These are phyloP conservation scores for Pythium rishiriense DNA, from an alignment of 352 stramenopile species.

Conservation along the genomic window DNA sequence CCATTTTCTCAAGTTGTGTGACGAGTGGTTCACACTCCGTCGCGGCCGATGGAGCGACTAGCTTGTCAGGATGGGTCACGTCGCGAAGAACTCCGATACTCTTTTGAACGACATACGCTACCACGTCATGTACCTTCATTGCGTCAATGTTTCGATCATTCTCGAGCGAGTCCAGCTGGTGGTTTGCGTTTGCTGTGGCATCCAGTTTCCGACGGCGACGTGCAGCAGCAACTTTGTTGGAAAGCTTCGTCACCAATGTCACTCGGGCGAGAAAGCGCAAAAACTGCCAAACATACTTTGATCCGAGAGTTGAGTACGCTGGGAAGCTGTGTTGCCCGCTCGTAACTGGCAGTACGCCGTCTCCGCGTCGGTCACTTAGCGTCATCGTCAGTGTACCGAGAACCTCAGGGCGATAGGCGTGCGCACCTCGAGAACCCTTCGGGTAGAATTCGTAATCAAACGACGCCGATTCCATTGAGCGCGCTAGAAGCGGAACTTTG, in stretches of 20 bases:
- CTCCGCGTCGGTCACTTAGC: background rate
- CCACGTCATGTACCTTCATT: constrained; percentile 4
- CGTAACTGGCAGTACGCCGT: background rate
- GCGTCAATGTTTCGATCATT: constrained; percentile 1
- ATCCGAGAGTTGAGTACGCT: constrained; percentile 25
- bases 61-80: constrained; percentile 23
- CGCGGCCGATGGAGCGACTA: background rate
- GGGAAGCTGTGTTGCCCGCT: constrained; percentile 10
- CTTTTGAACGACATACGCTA: constrained; percentile 8
- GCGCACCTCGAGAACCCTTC: constrained; percentile 9
- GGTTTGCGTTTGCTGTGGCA: background rate
- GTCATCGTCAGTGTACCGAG: constrained; percentile 13
- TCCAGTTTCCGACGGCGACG: constrained; percentile 2
- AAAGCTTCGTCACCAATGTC: constrained; percentile 2
- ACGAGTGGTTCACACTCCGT: constrained; percentile 16
- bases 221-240: background rate
- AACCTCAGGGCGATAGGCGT: constrained; percentile 7
- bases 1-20: constrained; percentile 17
- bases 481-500: constrained; percentile 20
- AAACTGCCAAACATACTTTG: constrained; percentile 5
- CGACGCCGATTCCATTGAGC: constrained; percentile 8
- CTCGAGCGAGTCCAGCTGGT: constrained; percentile 13
- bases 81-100: constrained; percentile 19
- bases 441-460: constrained; percentile 30
- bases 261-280: constrained; percentile 8